phyloP scores from a whole-genome alignment of 129 eudicot genomes.

The Calendula officinalis region DNA sequence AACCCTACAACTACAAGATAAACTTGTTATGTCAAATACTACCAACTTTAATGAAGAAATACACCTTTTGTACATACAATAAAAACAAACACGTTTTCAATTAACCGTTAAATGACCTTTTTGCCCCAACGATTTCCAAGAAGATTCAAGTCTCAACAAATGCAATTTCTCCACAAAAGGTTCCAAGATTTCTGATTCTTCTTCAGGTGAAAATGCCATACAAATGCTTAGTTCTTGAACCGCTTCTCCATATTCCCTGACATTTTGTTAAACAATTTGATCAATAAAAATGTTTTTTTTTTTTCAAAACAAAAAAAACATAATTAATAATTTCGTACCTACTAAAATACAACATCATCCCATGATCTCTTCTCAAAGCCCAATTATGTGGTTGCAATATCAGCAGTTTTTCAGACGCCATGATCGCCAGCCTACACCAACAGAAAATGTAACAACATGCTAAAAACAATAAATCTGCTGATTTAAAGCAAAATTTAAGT shows the following conservation, averaged over 20 bases:
- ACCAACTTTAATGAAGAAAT: neutral
- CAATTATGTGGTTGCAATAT: conserved; percentile 93
- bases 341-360: conserved; percentile 90
- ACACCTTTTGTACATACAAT: conserved; percentile 2
- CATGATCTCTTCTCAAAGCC: conserved; percentile 90
- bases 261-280: conserved; percentile 1
- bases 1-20: conserved; percentile 21
- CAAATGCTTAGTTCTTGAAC: conserved; percentile 96
- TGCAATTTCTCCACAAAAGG: conserved; percentile 90
- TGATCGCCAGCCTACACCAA: conserved; percentile 73
- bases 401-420: conserved; percentile 91
- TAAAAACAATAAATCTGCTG: conserved; percentile 18
- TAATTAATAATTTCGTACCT: conserved; percentile 38
- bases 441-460: conserved; percentile 26
- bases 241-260: conserved; percentile 78
- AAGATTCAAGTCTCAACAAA: conserved; percentile 66
- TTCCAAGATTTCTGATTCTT: conserved; percentile 80
- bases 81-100: conserved; percentile 25
- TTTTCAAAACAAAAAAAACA: neutral
- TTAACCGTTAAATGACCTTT: conserved; percentile 56
- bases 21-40: conserved; percentile 13
- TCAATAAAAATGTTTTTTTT: neutral
- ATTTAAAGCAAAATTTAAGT: conserved; percentile 12
- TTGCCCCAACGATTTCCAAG: conserved; percentile 72
- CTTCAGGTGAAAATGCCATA: conserved; percentile 99